Percentiles rank a stretch among this genome's conserved stretches.
phyloP scores from a whole-genome alignment of 2,329 filamentous ascomycete genomes.

The Neonectria ditissima region DNA sequence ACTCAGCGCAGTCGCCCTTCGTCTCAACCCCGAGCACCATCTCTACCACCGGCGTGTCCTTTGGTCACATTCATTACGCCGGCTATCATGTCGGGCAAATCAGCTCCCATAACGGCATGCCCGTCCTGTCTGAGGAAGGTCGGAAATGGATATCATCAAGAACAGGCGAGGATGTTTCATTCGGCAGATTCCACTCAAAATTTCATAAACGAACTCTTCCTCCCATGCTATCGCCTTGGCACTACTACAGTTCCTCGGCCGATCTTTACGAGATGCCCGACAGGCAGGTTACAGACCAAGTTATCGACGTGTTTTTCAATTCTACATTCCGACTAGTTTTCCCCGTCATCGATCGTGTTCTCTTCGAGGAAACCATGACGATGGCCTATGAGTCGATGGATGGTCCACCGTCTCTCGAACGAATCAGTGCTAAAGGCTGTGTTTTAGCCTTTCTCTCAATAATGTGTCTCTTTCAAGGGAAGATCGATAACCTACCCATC shows the following conservation, averaged over 20 bases:
- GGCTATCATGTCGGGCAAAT: constrained; percentile 12
- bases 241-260: constrained; percentile 4
- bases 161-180: neutral
- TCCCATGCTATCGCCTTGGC: constrained; percentile 8
- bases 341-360: constrained; percentile 59
- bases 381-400: constrained; percentile 55
- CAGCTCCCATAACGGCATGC: neutral
- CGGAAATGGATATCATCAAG: neutral
- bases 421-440: constrained; percentile 57
- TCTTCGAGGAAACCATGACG: constrained; percentile 60
- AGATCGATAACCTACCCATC: constrained; percentile 24
- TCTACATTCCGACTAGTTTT: constrained; percentile 59
- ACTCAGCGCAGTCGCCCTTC: neutral
- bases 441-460: constrained; percentile 62
- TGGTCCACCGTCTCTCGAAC: constrained; percentile 36
- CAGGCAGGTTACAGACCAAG: constrained; percentile 44
- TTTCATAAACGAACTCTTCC: neutral
- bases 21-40: neutral
- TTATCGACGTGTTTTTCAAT: constrained; percentile 37
- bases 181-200: neutral
- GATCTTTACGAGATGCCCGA: constrained; percentile 34
- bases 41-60: constrained; percentile 3
- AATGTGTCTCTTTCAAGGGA: constrained; percentile 36
- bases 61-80: constrained; percentile 17
- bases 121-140: neutral